These are phyloP conservation scores for Ceratocystis destructans DNA, from an alignment of 2,329 filamentous ascomycete species.

Conservation along the genomic window DNA sequence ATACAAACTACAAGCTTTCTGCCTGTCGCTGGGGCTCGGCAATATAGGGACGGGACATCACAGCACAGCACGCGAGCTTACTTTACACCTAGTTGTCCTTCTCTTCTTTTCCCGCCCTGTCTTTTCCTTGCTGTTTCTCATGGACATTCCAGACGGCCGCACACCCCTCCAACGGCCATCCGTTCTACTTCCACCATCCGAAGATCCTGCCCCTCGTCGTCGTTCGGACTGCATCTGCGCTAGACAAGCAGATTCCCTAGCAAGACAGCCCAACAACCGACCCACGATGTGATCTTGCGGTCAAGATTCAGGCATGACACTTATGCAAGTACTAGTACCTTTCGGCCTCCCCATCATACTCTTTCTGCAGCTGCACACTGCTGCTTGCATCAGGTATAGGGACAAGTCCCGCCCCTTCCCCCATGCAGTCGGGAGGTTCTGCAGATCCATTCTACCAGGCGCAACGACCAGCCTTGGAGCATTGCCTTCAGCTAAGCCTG, in stretches of 20 bases:
- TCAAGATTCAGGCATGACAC: neutral
- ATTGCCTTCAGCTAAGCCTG: neutral
- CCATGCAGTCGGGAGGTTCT: conserved; percentile 1
- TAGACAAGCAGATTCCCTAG: neutral
- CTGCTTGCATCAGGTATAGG: neutral
- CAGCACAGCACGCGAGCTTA: neutral
- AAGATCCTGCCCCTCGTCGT: neutral
- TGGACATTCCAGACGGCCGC: neutral
- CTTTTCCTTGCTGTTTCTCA: neutral
- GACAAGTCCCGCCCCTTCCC: neutral
- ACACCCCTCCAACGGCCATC: neutral
- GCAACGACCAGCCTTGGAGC: neutral
- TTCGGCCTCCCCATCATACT: neutral
- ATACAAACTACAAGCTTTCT: neutral
- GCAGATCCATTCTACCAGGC: conserved; percentile 2
- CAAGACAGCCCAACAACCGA: neutral
- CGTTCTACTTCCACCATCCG: neutral
- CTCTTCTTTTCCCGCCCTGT: neutral
- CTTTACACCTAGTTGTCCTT: neutral
- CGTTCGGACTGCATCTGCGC: neutral
- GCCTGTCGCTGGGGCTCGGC: neutral
- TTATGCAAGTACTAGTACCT: neutral
- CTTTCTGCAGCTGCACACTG: neutral
- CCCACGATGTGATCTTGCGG: neutral
- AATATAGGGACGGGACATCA: neutral